Evolutionary conservation across 2,329 filamentous ascomycete species (phyloP), one percentile per base, ranked within the genome.

Genomic region (Alternaria triticimaculans): DNA sequence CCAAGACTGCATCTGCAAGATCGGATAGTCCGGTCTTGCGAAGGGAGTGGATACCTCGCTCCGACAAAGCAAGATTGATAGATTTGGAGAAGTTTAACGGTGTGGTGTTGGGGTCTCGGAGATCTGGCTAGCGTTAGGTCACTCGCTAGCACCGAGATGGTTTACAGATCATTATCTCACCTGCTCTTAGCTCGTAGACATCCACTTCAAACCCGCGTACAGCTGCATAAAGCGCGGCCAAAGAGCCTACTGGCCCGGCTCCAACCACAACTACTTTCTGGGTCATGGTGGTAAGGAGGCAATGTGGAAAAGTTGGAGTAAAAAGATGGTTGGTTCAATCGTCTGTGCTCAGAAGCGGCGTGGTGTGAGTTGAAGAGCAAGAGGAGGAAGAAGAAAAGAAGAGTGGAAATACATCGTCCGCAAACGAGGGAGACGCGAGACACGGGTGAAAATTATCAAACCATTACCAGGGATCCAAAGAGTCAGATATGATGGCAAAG

Each of bases 51-150:
- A 98, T 94, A 30, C 96, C 96, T 62, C 96, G 89, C 78, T 98
- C 94, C 0, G 96, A 98, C 1, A 99, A 85, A 21, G 96, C 95
- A 59, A 99, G 83, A 77, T 99, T 99, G 84, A 99, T 99, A n/a
- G 96, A 98, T 80, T 94, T 97, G 64, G 94, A 97, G 77, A 97
- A 97, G 81, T 97, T 97, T 65, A 98, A 85, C 4, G 95, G 94
- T 28, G 90, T 89, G 1, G 92, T 97, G 3, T 88, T 87, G 3
- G 92, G 90, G 78, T 96, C 90, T 44, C 96, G 90, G 53, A 98
- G 89, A 83, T 99, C 96, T 98, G 8, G 10, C 12, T 44, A 15
- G 43, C n/a, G 43, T 69, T 44, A 66, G 62, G 18, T 26, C 28
- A 14, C 14, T 18, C 37, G 14, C 12, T 50, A 51, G 21, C 23